Evolutionary conservation across 1,284 basidiomycete genomes (phyloP), one percentile per base, ranked within the genome.

Genomic region (Xerocomus amazonicus): DNA sequence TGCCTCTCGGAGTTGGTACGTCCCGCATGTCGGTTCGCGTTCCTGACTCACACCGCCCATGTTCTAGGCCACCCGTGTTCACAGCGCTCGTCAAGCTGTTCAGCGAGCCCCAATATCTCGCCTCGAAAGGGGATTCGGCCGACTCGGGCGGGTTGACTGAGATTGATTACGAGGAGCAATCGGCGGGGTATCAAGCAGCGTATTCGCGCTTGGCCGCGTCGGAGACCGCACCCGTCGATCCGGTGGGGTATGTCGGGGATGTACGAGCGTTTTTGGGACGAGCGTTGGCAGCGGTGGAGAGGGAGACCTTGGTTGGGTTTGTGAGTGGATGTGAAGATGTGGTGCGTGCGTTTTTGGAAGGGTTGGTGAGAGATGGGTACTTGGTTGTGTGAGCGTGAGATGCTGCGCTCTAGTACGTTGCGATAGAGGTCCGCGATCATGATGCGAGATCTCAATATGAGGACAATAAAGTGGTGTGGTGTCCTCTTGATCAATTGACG

Each of bases 131-230:
- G 2, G 70, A 67, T 16, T 64, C 43, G 3, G 17, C 19, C 0
- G 43, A 40, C 8, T 41, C 81, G 42, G 79, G 76, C 0, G 87
- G 83, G 0, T 63, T 91, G 32, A 88, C 87, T 1, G 79, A 82
- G 38, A 81, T 96, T 40, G 96, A 98, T 68, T 85, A 84, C 56
- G 95, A 98, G 63, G 96, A 91, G 62, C 87, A 89, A 63, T 78
- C 87, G 8, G 83, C 86, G 4, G 91, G 92, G 0, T 99, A 97
- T 72, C 96, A 99, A 67, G 90, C 90, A 0, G 86, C 88, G 3
- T 99, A 96, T 72, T 94, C 93, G 47, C 82, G 88, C 41, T 79
- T 99, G 9, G 93, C 92, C 0, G 91, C 96, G 0, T 87, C 89
- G 4, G 83, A 87, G 56, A 68, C 66, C 0, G 66, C 64, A 0